Evolutionary conservation across 306 rosid species (phyloP).

Genomic region (Lathyrus sativus): DNA sequence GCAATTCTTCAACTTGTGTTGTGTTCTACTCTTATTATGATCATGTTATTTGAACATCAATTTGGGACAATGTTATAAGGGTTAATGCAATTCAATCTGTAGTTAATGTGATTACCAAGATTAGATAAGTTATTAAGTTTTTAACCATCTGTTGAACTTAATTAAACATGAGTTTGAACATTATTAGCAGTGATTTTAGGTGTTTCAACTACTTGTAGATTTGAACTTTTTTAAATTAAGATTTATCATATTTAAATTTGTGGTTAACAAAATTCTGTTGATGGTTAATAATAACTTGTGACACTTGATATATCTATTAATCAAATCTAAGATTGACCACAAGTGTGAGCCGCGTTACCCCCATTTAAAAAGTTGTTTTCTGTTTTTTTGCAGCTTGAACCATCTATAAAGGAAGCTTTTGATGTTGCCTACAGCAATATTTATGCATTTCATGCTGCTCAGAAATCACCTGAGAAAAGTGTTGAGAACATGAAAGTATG

Average conservation of each 20-base stretch:
- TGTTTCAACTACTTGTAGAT: background rate
- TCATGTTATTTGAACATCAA: background rate
- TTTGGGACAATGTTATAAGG: background rate
- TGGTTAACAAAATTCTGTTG: background rate
- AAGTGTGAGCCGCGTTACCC: background rate
- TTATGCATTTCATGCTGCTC: constrained; percentile 90
- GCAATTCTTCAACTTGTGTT: constrained; percentile 4
- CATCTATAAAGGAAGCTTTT: constrained; percentile 73
- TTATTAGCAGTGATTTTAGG: background rate
- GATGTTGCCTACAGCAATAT: constrained; percentile 89
- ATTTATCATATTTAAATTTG: background rate
- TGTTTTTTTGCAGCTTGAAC: constrained; percentile 65
- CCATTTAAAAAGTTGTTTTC: background rate
- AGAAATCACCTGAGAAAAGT: constrained; percentile 70
- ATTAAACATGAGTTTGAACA: background rate
- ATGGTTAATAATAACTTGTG: background rate
- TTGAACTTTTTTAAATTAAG: background rate
- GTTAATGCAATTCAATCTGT: background rate
- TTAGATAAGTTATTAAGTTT: background rate
- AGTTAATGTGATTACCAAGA: background rate
- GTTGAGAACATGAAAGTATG: constrained; percentile 94
- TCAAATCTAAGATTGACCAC: background rate
- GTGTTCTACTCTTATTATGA: background rate
- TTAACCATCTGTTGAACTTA: background rate
- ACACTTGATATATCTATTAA: background rate